These are phyloP conservation scores for Cystofilobasidium capitatum DNA, from an alignment of 768 basidiomycete species.

Conservation along the genomic window DNA sequence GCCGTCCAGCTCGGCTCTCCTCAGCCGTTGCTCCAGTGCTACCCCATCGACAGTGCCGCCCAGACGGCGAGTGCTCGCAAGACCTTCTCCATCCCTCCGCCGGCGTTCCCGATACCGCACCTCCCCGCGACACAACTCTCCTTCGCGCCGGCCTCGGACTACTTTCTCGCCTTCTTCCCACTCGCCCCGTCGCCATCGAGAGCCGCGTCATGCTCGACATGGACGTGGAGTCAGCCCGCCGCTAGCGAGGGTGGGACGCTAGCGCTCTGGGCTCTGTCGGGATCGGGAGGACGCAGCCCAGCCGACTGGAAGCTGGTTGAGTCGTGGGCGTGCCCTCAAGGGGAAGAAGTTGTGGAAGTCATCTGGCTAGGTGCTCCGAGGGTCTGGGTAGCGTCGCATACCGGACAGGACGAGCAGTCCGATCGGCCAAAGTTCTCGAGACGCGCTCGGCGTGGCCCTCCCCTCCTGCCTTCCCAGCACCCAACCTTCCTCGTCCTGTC, in stretches of 20 bases:
- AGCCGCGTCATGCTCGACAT: neutral
- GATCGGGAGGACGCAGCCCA: neutral
- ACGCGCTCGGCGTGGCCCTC: neutral
- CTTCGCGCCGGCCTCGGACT: neutral
- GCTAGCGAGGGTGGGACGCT: neutral
- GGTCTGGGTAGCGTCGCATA: neutral
- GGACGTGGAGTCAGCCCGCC: neutral
- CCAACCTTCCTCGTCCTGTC: slow-evolving; percentile 12
- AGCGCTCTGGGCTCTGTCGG: neutral
- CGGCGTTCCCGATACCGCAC: slow-evolving; percentile 1
- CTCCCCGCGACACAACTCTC: neutral
- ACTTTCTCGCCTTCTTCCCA: slow-evolving; percentile 12
- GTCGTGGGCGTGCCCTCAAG: neutral
- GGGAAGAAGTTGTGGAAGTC: neutral
- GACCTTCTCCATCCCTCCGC: neutral
- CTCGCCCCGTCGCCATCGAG: neutral
- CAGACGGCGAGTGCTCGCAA: neutral
- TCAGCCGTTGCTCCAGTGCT: neutral
- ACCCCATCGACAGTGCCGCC: neutral
- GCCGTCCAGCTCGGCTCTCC: neutral
- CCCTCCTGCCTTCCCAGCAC: slow-evolving; percentile 3
- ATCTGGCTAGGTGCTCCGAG: neutral
- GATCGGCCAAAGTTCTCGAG: neutral
- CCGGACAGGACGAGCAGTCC: neutral
- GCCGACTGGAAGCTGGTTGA: neutral